A percentile compares a stretch with the other conserved stretches of the same genome.
phyloP scores from a whole-genome alignment of 2,329 filamentous ascomycete genomes.

The Diaporthe nobilis region DNA sequence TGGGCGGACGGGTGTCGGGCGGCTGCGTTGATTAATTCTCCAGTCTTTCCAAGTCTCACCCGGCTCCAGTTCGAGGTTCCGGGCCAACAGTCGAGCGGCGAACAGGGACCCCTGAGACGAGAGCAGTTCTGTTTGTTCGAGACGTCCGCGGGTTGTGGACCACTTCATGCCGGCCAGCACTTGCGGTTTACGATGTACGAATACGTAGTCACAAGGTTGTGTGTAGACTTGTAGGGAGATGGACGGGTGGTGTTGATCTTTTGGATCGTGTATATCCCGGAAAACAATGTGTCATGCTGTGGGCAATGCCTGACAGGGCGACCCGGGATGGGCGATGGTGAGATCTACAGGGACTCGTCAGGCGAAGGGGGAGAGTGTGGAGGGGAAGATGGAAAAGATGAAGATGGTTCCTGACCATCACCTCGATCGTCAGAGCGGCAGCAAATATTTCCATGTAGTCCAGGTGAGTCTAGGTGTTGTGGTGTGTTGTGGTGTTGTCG shows the following conservation, averaged over 20 bases:
- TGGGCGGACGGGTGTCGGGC: neutral
- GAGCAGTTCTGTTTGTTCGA: neutral
- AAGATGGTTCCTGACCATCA: neutral
- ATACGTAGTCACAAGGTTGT: neutral
- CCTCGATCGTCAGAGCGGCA: neutral
- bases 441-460: neutral
- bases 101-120: neutral
- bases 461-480: neutral
- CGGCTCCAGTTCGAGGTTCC: neutral
- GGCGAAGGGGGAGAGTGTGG: neutral
- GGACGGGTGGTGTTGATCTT: neutral
- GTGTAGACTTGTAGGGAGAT: neutral
- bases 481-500: slow-evolving; percentile 2
- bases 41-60: slow-evolving; percentile 4
- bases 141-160: slow-evolving; percentile 19
- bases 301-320: slow-evolving; percentile 24
- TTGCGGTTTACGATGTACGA: neutral
- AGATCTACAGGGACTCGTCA: slow-evolving; percentile 19
- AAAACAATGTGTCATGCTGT: slow-evolving; percentile 6
- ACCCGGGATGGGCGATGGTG: slow-evolving; percentile 20
- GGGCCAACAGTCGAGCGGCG: neutral
- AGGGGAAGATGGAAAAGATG: neutral
- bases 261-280: neutral
- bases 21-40: slow-evolving; percentile 23
- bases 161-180: neutral